Percentiles rank a stretch among this genome's conserved stretches.
phyloP scores from a whole-genome alignment of 2,329 filamentous ascomycete genomes.

The Cladosporium austrohemisphaericum region DNA sequence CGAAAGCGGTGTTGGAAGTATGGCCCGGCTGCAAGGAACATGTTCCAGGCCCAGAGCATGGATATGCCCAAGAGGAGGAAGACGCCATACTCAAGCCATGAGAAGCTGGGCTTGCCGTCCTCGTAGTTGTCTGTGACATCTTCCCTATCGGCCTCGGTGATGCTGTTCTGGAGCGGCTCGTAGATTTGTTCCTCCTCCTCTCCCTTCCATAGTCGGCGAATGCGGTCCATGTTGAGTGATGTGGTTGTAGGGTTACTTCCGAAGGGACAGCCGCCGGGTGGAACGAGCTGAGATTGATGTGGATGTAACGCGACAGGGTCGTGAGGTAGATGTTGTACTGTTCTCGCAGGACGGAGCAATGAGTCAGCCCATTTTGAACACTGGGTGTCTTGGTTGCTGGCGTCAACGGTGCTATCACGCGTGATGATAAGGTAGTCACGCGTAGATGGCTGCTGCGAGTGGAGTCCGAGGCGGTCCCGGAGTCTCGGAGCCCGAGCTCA shows the following conservation, averaged over 20 bases:
- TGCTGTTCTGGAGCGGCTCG: constrained; percentile 26
- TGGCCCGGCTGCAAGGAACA: constrained; percentile 92
- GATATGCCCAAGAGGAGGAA: constrained; percentile 83
- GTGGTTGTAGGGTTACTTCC: not conserved
- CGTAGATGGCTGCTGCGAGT: too few relatives aligned
- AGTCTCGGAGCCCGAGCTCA: too few relatives aligned
- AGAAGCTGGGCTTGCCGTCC: constrained; percentile 54
- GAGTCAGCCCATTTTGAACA: too few relatives aligned
- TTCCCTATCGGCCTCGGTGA: constrained; percentile 20
- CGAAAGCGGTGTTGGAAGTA: constrained; percentile 86
- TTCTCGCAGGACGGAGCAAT: too few relatives aligned
- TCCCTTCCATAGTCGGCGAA: constrained; percentile 27
- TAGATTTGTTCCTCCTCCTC: constrained; percentile 32
- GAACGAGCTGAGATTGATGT: too few relatives aligned
- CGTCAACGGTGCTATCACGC: too few relatives aligned
- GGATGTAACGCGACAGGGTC: not conserved
- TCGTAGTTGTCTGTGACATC: constrained; percentile 8
- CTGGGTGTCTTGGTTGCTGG: too few relatives aligned
- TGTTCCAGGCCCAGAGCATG: constrained; percentile 99
- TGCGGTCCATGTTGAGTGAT: constrained; percentile 21
- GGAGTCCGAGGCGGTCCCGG: too few relatives aligned
- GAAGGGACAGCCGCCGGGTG: too few relatives aligned
- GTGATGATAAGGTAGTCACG: too few relatives aligned
- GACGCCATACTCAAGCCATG: constrained; percentile 79
- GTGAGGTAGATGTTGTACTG: not conserved